Conservation (phyloP, 2,329 filamentous ascomycete genomes). For the Xylaria sp. region DNA sequence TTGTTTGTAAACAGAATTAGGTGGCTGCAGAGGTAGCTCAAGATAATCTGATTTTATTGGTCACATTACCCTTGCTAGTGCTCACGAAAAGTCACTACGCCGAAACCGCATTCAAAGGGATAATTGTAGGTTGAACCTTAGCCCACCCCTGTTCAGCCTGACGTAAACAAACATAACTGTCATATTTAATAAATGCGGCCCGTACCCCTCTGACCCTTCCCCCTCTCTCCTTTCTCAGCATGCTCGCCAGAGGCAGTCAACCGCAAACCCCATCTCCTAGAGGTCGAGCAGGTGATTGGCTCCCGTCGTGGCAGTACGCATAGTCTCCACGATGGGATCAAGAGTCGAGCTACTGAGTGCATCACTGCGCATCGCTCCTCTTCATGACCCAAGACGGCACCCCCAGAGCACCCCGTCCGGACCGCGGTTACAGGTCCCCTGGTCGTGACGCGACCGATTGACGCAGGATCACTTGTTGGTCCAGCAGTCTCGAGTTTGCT, state of each 20-base stretch:
- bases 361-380: slow-evolving; percentile 33
- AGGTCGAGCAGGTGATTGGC: slow-evolving; percentile 45
- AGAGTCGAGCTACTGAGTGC: slow-evolving; percentile 36
- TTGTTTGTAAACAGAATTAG: no score
- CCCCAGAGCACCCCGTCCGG: slow-evolving; percentile 33
- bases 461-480: slow-evolving; percentile 21
- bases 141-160: slow-evolving; percentile 20
- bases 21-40: background rate
- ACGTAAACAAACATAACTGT: slow-evolving; percentile 28
- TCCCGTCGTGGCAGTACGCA: slow-evolving; percentile 41
- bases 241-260: slow-evolving; percentile 42
- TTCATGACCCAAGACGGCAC: slow-evolving; percentile 38
- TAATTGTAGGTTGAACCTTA: no score
- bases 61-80: background rate
- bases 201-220: background rate
- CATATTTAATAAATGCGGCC: slow-evolving; percentile 16
- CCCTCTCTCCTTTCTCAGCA: slow-evolving; percentile 25
- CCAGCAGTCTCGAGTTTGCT: slow-evolving; percentile 29
- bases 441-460: slow-evolving; percentile 27
- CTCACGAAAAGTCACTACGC: background rate
- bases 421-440: slow-evolving; percentile 33
- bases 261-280: slow-evolving; percentile 44
- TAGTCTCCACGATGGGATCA: slow-evolving; percentile 38
- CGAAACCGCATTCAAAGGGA: no score
- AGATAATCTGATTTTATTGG: background rate